Conservation (phyloP, 2,329 filamentous ascomycete genomes). For the Paecilomyces variotii region DNA sequence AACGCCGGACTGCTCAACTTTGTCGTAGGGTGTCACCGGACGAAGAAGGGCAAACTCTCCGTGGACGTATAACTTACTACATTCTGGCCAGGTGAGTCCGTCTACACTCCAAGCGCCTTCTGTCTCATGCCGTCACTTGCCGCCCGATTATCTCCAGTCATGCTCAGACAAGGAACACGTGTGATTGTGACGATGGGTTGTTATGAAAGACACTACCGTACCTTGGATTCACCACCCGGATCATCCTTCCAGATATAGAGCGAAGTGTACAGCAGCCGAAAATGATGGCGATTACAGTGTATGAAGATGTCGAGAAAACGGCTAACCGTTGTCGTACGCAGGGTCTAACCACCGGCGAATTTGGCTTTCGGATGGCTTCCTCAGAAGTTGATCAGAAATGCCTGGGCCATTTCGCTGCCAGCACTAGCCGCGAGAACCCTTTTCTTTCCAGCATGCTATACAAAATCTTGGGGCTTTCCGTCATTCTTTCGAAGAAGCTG, state of each 20-base stretch:
- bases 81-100: neutral
- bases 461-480: constrained; percentile 83
- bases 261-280: neutral
- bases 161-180: neutral
- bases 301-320: constrained; percentile 7
- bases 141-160: neutral
- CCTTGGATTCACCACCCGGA: neutral
- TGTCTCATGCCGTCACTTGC: neutral
- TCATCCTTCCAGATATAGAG: too few relatives aligned
- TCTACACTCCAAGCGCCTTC: neutral
- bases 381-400: constrained; percentile 98
- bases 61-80: neutral
- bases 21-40: neutral
- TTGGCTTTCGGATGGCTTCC: constrained; percentile 67
- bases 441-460: constrained; percentile 70
- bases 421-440: constrained; percentile 68
- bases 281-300: neutral
- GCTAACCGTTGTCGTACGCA: constrained; percentile 20
- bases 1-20: neutral
- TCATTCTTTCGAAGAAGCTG: constrained; percentile 77
- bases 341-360: constrained; percentile 21
- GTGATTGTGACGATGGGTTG: neutral
- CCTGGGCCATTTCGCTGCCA: constrained; percentile 76
- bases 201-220: neutral
- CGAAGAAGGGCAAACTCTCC: neutral